These are phyloP conservation scores for Curvularia spicifera DNA, from an alignment of 2,329 filamentous ascomycete species.

Conservation along the genomic window DNA sequence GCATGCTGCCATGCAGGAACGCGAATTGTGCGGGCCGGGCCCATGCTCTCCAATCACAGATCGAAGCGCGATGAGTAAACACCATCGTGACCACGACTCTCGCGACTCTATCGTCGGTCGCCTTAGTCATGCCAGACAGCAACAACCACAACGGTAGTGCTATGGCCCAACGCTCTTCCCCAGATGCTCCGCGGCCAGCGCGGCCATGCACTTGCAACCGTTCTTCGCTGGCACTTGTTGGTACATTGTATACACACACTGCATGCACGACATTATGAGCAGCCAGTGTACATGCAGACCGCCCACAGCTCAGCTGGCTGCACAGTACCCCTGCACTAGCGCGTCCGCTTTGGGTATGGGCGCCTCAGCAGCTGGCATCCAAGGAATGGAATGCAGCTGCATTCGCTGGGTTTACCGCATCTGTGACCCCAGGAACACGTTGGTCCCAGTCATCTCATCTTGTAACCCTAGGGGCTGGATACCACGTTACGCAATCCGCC, in stretches of 20 bases:
- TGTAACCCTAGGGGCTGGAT: constrained; percentile 7
- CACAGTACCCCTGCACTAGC: constrained; percentile 16
- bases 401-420: constrained; percentile 14
- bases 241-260: background rate
- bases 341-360: constrained; percentile 16
- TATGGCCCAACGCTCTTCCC: background rate
- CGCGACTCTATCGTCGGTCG: background rate
- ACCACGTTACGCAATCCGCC: constrained; percentile 10
- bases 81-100: background rate
- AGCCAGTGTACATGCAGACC: background rate
- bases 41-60: background rate
- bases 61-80: constrained; percentile 16
- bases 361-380: constrained; percentile 8
- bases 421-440: constrained; percentile 9
- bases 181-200: background rate
- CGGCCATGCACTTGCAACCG: background rate
- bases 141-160: background rate
- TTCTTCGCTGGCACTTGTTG: background rate
- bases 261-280: no score
- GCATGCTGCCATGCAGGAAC: constrained; percentile 7
- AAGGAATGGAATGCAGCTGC: constrained; percentile 4
- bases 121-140: background rate
- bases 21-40: constrained; percentile 19
- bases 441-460: constrained; percentile 7
- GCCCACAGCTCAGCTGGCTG: constrained; percentile 23